A percentile compares a stretch with the other conserved stretches of the same genome.
These are phyloP conservation scores for Colletotrichum lupini DNA, from an alignment of 2,329 filamentous ascomycete species.

Conservation along the genomic window DNA sequence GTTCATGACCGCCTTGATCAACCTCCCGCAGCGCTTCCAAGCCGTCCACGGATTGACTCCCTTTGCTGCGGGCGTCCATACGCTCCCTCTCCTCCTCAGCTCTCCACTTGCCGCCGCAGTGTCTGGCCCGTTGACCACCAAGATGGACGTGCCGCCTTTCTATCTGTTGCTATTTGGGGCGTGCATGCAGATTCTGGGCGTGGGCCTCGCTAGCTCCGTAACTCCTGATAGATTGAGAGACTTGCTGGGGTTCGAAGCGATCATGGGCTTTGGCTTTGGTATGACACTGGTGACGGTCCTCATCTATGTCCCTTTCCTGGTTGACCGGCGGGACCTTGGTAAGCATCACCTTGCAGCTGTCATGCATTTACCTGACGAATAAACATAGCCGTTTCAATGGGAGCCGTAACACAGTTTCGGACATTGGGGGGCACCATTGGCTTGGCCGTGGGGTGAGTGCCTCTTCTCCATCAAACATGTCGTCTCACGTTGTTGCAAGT, in stretches of 20 bases:
- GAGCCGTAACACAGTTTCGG: conserved; percentile 50
- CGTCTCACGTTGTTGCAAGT: conserved; percentile 6
- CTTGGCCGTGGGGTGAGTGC: conserved; percentile 46
- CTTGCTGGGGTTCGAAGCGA: conserved; percentile 47
- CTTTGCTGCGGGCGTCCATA: conserved; percentile 45
- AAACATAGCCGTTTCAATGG: conserved; percentile 46
- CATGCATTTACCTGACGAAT: conserved; percentile 3
- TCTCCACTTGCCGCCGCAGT: conserved; percentile 46
- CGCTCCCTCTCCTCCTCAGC: conserved; percentile 47
- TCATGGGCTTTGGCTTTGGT: conserved; percentile 52
- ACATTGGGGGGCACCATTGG: conserved; percentile 51
- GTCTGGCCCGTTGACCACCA: conserved; percentile 43
- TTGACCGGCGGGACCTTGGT: conserved; percentile 44
- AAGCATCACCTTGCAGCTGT: conserved; percentile 20
- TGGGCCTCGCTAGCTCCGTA: conserved; percentile 46
- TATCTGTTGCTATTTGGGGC: conserved; percentile 44
- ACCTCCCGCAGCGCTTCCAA: conserved; percentile 50
- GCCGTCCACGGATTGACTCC: conserved; percentile 44
- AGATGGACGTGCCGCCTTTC: conserved; percentile 42
- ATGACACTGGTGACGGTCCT: conserved; percentile 45
- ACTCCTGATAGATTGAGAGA: conserved; percentile 31
- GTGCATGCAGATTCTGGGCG: conserved; percentile 45
- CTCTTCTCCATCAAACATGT: conserved; percentile 6
- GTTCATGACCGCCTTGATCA: conserved; percentile 49
- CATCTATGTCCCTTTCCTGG: conserved; percentile 45